These are phyloP conservation scores for Clausena lansium DNA, from an alignment of 345 rosid genomes.

Conservation along the genomic window DNA sequence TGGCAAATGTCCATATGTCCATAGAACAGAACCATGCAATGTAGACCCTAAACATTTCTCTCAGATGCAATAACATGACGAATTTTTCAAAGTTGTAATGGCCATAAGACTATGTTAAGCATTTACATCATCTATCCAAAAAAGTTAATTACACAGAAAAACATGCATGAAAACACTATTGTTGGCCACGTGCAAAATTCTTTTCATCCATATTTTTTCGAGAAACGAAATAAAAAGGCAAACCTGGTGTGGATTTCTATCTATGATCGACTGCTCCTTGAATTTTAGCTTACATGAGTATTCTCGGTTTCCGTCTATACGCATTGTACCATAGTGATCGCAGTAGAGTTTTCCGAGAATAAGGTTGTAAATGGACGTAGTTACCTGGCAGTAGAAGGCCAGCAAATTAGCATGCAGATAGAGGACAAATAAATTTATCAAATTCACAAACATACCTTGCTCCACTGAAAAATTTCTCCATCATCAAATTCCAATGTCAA, in stretches of 20 bases:
- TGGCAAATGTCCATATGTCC: not conserved
- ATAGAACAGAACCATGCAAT: not conserved
- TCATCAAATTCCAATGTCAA: slow-evolving; percentile 35
- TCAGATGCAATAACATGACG: not conserved
- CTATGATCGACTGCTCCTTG: slow-evolving; percentile 43
- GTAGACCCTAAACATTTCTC: not conserved
- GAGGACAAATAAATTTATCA: not conserved
- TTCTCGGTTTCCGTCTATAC: slow-evolving; percentile 28
- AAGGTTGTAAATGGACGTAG: slow-evolving; percentile 35
- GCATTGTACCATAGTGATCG: slow-evolving; percentile 38
- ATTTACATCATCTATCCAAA: not conserved
- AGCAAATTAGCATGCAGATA: slow-evolving; percentile 3
- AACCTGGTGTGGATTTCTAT: slow-evolving; percentile 39
- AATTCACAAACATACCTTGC: slow-evolving; percentile 22
- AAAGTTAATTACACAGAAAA: not conserved
- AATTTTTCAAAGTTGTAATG: not conserved
- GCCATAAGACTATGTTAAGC: not conserved
- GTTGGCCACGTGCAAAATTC: not conserved
- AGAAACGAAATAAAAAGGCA: not conserved
- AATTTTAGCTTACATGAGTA: slow-evolving; percentile 31
- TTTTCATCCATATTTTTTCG: not conserved
- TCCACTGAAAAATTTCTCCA: slow-evolving; percentile 32
- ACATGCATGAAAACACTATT: not conserved
- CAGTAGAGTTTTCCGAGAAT: slow-evolving; percentile 33
- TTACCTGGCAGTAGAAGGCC: slow-evolving; percentile 14